Base-by-base conservation (phyloP, 768 basidiomycete genomes). In the Leucocoprinus birnbaumii region DNA sequence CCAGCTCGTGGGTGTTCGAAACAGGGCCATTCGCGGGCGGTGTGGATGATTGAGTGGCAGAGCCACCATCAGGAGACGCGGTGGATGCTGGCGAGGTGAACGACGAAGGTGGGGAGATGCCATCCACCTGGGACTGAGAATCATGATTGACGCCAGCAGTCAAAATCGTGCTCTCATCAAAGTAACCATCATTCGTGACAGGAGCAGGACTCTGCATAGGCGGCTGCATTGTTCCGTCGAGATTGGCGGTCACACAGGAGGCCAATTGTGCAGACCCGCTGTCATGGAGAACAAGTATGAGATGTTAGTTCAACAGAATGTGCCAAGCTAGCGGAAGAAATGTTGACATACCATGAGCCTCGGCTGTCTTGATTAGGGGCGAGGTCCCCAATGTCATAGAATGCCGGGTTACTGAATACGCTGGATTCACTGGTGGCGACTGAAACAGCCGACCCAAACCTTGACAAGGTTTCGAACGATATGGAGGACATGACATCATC, bases 391-490 rank as follows among this genome's bases (percentile, higher is more conserved):
- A 78, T 74, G 6, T 73, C 73, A 27, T 55, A 55, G 54, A 43
- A 49, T 10, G 37, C 37, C 2, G 53, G 5, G 45, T 40, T 48
- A 57, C 82, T 85, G 54, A 71, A 73, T 51, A 77, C 66, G 62
- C 79, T 81, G 0, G 84, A 79, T 45, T 85, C 83, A 63, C 83
- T 85, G 22, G 82, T 82, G 7, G 79, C 77, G 37, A 84, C 67
- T 8, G 84, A 85, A 3, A 78, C 78, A 55, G 86, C 78, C 2
- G 84, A 86, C 3, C 82, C 78, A 61, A 85, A 86, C 58, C 85
- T 71, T 27, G 84, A 79, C 47, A 74, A 76, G 7, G 76, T 71
- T 38, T 73, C 75, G 57, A 78, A 84, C 11, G 78, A 76, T 18
- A 71, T 70, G 19, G 80, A 71, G 19, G 81, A 76, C 14, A 67